Evolutionary conservation across 352 stramenopile species (phyloP), one percentile per base, ranked within the genome.

Genomic region (Pythium phragmiticola): DNA sequence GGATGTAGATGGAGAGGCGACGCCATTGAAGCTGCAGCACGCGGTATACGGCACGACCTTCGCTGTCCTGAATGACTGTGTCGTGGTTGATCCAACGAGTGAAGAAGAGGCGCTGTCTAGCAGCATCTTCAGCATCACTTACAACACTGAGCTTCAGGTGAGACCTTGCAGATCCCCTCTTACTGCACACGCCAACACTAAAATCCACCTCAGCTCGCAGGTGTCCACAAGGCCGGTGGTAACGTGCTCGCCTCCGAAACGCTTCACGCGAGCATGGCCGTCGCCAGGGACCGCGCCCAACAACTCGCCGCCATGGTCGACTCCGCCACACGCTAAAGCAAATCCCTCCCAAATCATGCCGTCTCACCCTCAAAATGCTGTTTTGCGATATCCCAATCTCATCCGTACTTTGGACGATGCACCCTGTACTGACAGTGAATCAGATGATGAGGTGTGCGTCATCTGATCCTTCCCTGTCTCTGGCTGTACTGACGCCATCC

Each of bases 161-260:
- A 37, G 37, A 28, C 17, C 19, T 9, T 28, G n/a, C n/a, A 16
- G 34, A 33, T 16, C 9, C 28, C 14, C 11, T 23, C n/a, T 50
- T 50, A 50, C 21, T 2, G 1, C 21, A 50, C 19, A 14, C 17
- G 6, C 26, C 26, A 50, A 12, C 43, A 5, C 21, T 33, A 50
- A 33, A 4, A 33, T 50, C 9, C 8, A 50, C 28, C 16, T n/a
- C 45, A 70, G 63, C 63, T 70, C 42, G 63, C 63, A 4, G 63
- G 83, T 21, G 80, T 94, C 45, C 75, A 91, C 65, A 94, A 94
- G 63, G 68, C 85, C 9, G 85, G 85, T 23, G 85, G 85, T 9
- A 49, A 61, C 2, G 68, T 85, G 17, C 59, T 92, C 16, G 60
- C 76, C 7, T 60, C 79, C 1, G 57, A 54, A 30, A 84, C 73